A percentile compares a stretch with the other conserved stretches of the same genome.
phyloP scores from a whole-genome alignment of 1,284 basidiomycete genomes.

The Coriolopsis trogii region DNA sequence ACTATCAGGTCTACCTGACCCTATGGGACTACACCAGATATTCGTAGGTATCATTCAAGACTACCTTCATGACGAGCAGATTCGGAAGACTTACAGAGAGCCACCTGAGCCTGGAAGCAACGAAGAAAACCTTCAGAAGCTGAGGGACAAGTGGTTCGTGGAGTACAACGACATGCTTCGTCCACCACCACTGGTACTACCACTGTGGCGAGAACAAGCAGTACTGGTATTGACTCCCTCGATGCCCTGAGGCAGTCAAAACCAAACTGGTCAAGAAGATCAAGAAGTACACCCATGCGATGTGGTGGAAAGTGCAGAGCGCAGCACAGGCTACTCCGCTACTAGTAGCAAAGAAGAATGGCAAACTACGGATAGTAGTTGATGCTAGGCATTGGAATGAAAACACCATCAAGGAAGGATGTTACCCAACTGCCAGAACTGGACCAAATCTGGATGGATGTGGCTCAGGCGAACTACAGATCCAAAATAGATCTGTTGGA shows the following conservation, averaged over 20 bases:
- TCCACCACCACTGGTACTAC: slow-evolving; percentile 5
- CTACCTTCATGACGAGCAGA: slow-evolving; percentile 3
- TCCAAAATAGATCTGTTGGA: slow-evolving; percentile 36
- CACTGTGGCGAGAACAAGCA: slow-evolving; percentile 8
- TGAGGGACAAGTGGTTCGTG: slow-evolving; percentile 11
- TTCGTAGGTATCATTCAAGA: neutral
- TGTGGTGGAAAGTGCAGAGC: slow-evolving; percentile 28
- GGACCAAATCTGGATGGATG: slow-evolving; percentile 31
- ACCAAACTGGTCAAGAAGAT: slow-evolving; percentile 26
- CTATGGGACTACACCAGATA: slow-evolving; percentile 2
- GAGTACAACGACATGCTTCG: slow-evolving; percentile 8
- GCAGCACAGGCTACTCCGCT: slow-evolving; percentile 25
- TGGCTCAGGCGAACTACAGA: slow-evolving; percentile 24
- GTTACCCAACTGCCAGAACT: slow-evolving; percentile 37
- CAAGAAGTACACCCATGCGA: slow-evolving; percentile 21
- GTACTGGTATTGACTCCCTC: slow-evolving; percentile 27
- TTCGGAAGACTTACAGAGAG: neutral
- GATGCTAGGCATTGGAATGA: slow-evolving; percentile 29
- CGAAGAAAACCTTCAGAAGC: neutral
- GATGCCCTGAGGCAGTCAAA: slow-evolving; percentile 23
- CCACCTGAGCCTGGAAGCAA: neutral
- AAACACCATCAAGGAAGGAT: slow-evolving; percentile 35
- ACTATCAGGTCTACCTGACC: slow-evolving; percentile 1
- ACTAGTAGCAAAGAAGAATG: slow-evolving; percentile 27
- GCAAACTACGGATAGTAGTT: slow-evolving; percentile 27